Conservation (phyloP, 768 basidiomycete genomes). For the Boletus pseudopeckii region DNA sequence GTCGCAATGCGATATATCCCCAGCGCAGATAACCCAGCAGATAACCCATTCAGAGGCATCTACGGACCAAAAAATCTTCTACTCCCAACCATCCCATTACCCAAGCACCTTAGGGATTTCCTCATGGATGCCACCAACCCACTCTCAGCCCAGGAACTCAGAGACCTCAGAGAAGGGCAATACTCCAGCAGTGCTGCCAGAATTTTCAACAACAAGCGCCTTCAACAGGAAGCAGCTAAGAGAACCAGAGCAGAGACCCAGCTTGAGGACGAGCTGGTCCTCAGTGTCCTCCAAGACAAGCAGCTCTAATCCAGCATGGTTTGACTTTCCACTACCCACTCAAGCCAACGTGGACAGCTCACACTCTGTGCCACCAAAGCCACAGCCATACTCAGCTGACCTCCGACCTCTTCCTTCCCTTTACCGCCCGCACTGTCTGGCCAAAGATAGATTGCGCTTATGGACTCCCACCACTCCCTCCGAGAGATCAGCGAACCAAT, state of each 20-base stretch:
- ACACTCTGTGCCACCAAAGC: background rate
- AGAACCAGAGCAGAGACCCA: background rate
- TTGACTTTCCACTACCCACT: background rate
- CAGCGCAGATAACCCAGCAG: background rate
- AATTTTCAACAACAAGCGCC: accelerated
- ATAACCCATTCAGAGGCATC: background rate
- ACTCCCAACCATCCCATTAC: background rate
- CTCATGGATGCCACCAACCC: background rate
- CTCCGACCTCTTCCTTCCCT: accelerated
- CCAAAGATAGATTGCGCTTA: background rate
- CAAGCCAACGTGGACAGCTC: no score
- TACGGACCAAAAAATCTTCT: background rate
- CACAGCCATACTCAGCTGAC: background rate
- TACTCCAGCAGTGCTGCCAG: background rate
- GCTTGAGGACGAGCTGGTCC: background rate
- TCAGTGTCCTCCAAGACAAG: background rate
- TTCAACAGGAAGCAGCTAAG: background rate
- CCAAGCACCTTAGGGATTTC: background rate
- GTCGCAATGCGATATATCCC: background rate
- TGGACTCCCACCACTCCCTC: background rate
- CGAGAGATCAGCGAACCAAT: background rate
- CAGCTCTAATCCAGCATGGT: accelerated
- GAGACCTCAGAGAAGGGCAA: background rate
- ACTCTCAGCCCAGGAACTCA: background rate
- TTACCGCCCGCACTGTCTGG: background rate